Evolutionary conservation across 768 basidiomycete species (phyloP), one percentile per base, ranked within the genome.

Genomic region (Leccinum arenicola): DNA sequence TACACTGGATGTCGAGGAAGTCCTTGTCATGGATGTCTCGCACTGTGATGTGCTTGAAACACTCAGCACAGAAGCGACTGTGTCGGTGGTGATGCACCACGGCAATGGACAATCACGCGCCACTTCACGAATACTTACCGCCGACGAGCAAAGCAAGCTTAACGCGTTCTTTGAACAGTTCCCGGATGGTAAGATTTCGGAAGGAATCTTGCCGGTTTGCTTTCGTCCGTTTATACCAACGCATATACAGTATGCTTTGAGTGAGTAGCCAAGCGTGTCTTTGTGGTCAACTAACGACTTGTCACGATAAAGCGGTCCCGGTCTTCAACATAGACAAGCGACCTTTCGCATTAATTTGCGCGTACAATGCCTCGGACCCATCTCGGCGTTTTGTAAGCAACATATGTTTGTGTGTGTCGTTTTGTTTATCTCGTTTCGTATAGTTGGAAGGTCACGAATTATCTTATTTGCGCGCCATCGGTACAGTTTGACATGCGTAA

Each of bases 281-380:
- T n/a, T 12, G 38, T 21, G 52, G 45, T 54, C 31, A 60, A 40
- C 40, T 56, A 56, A 58, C 33, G 47, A 61, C 54, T 54, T 55
- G 53, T 23, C 25, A 7, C n/a, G 12, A 14, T 33, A 40, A 61
- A 93, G 92, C 87, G 57, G 95, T 96, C 6, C 95, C 95, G 6
- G 89, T 96, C 52, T 95, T 91, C 72, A 95, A 95, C 64, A 86
- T 96, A 54, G 93, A 96, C 75, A 91, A 93, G 74, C 84, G 89
- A 53, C 93, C 94, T 11, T 96, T 97, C 66, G 93, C 93, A 7
- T 72, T 97, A 66, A 78, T 98, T 19, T 95, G 92, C 64, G 93
- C 93, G 6, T 96, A 95, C 73, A 97, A 95, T 73, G 88, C 87
- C 0, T 85, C 86, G 12, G 86, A 90, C 56, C 85, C 91, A 58